Percentiles rank a stretch among this genome's conserved stretches.
phyloP scores from a whole-genome alignment of 2,329 filamentous ascomycete species.

The Cladorrhinum sp. region DNA sequence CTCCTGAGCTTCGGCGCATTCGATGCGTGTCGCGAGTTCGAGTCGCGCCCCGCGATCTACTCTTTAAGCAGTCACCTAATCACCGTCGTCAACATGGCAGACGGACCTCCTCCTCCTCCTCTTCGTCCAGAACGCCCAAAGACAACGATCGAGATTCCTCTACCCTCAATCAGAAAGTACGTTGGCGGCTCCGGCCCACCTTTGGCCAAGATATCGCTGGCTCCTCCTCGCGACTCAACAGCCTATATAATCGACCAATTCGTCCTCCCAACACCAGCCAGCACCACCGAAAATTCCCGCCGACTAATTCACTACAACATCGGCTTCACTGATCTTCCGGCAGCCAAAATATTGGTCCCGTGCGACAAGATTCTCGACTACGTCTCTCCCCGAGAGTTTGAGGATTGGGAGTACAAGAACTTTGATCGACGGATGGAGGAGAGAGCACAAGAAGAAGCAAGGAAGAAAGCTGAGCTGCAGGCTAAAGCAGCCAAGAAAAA shows the following conservation, averaged over 20 bases:
- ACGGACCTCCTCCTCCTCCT: neutral
- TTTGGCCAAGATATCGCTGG: conserved; percentile 45
- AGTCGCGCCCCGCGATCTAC: neutral
- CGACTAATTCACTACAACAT: conserved; percentile 54
- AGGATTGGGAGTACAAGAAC: conserved; percentile 53
- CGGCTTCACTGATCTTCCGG: conserved; percentile 52
- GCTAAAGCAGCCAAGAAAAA: neutral
- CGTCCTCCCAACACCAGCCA: conserved; percentile 39
- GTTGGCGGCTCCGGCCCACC: conserved; percentile 44
- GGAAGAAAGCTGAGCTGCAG: conserved; percentile 10
- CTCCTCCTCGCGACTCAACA: conserved; percentile 48
- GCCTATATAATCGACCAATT: conserved; percentile 57
- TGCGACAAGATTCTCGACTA: conserved; percentile 53
- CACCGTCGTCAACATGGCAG: conserved; percentile 11
- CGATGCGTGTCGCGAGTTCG: conserved; percentile 3
- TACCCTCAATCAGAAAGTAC: conserved; percentile 20
- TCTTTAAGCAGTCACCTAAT: neutral
- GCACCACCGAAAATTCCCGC: conserved; percentile 30
- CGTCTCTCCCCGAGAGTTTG: conserved; percentile 54
- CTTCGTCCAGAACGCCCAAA: conserved; percentile 2
- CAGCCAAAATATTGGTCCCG: conserved; percentile 45
- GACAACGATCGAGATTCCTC: conserved; percentile 23
- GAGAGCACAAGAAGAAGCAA: conserved; percentile 18
- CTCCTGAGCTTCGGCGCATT: neutral
- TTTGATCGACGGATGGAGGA: conserved; percentile 44